Evolutionary conservation across 139 green algal genomes (phyloP).

Genomic region (Chlamydomonas incerta): DNA sequence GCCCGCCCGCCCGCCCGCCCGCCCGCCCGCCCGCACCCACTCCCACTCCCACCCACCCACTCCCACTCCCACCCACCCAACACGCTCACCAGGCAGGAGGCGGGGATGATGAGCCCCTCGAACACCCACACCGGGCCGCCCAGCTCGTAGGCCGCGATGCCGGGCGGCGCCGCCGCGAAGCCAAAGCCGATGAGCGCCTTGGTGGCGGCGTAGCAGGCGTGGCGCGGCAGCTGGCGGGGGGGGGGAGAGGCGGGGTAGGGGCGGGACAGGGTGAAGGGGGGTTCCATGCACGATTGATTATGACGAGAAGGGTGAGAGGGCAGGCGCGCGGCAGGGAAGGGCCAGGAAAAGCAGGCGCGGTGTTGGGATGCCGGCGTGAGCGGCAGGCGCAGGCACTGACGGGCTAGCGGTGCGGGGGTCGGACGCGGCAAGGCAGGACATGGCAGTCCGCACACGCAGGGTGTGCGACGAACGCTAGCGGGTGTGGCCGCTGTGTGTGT

Average conservation of each 20-base stretch:
- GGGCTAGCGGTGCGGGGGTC: no score
- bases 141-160: conserved; percentile 25
- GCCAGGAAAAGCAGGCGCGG: no score
- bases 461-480: neutral
- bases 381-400: no score
- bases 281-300: neutral
- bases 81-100: conserved; percentile 12
- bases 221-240: conserved; percentile 10
- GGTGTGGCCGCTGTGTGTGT: no score
- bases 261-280: neutral
- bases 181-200: conserved; percentile 12
- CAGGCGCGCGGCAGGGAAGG: no score
- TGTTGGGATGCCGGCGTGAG: no score
- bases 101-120: conserved; percentile 19
- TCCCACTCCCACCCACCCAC: neutral
- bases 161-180: neutral
- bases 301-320: no score
- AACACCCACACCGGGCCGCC: conserved; percentile 4
- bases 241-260: neutral
- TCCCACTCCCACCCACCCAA: no score
- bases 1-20: no score
- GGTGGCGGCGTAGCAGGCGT: neutral
- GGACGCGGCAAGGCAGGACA: no score
- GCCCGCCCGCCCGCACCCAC: neutral
- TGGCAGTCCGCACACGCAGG: neutral